Conservation (phyloP, 768 basidiomycete genomes). For the Dentipellis sp. region DNA sequence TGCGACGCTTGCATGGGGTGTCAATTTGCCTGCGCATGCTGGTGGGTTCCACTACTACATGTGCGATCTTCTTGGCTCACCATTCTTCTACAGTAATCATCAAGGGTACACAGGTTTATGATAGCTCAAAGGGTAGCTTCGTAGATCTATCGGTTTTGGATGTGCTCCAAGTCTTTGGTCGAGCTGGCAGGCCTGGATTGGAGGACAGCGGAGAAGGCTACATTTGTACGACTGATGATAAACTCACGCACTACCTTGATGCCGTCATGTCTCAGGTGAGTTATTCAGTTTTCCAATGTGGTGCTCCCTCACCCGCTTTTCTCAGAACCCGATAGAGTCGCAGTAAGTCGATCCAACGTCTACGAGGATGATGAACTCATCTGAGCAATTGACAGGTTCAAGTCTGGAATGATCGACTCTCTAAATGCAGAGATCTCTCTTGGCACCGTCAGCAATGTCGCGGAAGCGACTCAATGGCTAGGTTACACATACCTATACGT, state of each 20-base stretch:
- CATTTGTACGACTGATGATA: conserved; percentile 93
- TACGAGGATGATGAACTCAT: background rate
- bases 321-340: conserved; percentile 90
- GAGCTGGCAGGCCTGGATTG: conserved; percentile 82
- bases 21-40: conserved; percentile 96
- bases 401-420: conserved; percentile 76
- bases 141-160: conserved; percentile 91
- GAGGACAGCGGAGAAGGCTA: conserved; percentile 95
- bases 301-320: conserved; percentile 2
- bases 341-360: conserved; percentile 41
- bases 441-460: conserved; percentile 82
- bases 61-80: background rate
- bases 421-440: conserved; percentile 94
- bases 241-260: conserved; percentile 83
- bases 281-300: background rate
- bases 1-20: conserved; percentile 97
- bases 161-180: conserved; percentile 95
- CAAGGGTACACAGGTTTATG: conserved; percentile 96
- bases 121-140: conserved; percentile 82
- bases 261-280: conserved; percentile 78
- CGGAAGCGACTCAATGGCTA: conserved; percentile 89
- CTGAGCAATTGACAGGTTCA: conserved; percentile 39
- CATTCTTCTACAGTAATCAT: conserved; percentile 57
- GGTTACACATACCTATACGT: conserved; percentile 97
- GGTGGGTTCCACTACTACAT: conserved; percentile 33